Conservation (phyloP, 768 basidiomycete genomes). For the Russula brevipes region DNA sequence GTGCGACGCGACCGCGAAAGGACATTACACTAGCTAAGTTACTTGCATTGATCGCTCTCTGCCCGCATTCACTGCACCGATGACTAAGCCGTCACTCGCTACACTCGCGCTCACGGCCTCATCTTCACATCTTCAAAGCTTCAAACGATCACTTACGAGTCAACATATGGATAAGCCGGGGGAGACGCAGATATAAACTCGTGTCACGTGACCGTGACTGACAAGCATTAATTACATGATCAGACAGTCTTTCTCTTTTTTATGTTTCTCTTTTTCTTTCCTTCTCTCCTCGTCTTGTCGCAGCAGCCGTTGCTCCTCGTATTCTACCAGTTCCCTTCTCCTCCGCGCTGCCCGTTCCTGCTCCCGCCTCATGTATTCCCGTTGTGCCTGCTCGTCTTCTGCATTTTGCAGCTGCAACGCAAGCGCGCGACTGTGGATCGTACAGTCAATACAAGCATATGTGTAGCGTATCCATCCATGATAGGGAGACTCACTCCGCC, state of each 20-base stretch:
- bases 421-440: slow-evolving; percentile 48
- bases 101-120: too few species aligned
- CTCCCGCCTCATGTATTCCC: slow-evolving; percentile 34
- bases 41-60: too few species aligned
- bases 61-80: too few species aligned
- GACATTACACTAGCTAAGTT: too few species aligned
- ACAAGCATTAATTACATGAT: slow-evolving; percentile 18
- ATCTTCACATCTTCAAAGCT: too few species aligned
- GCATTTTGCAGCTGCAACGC: slow-evolving; percentile 77
- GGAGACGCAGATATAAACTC: too few species aligned
- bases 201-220: too few species aligned
- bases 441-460: background rate
- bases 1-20: too few species aligned
- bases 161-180: too few species aligned
- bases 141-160: too few species aligned
- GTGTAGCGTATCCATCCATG: background rate
- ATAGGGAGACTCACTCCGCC: slow-evolving; percentile 50
- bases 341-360: slow-evolving; percentile 35
- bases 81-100: too few species aligned
- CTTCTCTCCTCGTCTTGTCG: slow-evolving; percentile 13
- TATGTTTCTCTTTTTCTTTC: background rate
- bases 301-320: background rate
- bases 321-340: slow-evolving; percentile 11
- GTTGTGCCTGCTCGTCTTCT: slow-evolving; percentile 52
- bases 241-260: slow-evolving; percentile 13